phyloP scores from a whole-genome alignment of 805 yeast genomes.

The Blastobotrys chiropterorum region DNA sequence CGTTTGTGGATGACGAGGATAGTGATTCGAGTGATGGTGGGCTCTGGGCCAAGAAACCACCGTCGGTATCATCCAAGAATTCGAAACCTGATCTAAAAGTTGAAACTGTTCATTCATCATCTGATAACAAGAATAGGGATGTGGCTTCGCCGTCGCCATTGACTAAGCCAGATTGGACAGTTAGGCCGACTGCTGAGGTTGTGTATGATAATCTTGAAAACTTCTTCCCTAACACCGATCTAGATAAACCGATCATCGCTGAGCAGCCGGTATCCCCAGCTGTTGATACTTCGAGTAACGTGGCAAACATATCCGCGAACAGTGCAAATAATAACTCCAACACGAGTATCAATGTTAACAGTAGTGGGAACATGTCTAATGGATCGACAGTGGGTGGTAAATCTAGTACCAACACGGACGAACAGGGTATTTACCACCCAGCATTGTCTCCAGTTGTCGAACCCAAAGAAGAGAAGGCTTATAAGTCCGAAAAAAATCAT shows the following conservation, averaged over 20 bases:
- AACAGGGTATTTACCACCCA: neutral
- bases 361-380: too few relatives aligned
- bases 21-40: constrained; percentile 47
- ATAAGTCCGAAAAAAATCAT: neutral
- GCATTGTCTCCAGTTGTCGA: constrained; percentile 18
- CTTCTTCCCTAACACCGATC: constrained; percentile 86
- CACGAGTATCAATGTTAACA: neutral
- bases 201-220: constrained; percentile 85
- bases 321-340: neutral
- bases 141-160: constrained; percentile 11
- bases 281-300: neutral
- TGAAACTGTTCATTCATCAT: constrained; percentile 1
- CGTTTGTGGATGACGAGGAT: constrained; percentile 31
- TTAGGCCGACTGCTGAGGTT: constrained; percentile 93
- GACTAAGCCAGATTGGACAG: constrained; percentile 43
- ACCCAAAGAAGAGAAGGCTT: neutral
- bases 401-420: too few relatives aligned
- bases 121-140: neutral
- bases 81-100: constrained; percentile 10
- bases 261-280: constrained; percentile 38
- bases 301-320: neutral
- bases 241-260: constrained; percentile 87
- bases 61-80: constrained; percentile 9
- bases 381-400: too few relatives aligned
- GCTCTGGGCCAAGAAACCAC: constrained; percentile 49